Conservation (phyloP, 2,329 filamentous ascomycete genomes). For the Alternaria consortialis region DNA sequence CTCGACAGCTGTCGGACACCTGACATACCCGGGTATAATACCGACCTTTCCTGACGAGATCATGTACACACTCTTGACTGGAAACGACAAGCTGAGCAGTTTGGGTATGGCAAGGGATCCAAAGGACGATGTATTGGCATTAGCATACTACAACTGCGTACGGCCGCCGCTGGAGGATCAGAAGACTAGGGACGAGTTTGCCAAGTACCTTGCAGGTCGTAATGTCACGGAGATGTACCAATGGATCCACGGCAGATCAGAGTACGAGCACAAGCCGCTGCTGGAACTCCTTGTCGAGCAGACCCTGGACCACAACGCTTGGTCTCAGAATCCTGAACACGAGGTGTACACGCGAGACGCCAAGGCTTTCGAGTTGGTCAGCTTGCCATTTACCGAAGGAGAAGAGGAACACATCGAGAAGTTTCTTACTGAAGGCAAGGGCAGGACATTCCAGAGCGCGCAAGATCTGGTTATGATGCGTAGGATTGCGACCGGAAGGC, state of each 20-base stretch:
- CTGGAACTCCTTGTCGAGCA: constrained; percentile 70
- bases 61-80: constrained; percentile 70
- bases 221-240: constrained; percentile 77
- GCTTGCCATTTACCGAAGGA: constrained; percentile 72
- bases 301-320: constrained; percentile 33
- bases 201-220: constrained; percentile 71
- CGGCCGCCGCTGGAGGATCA: constrained; percentile 74
- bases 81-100: constrained; percentile 28
- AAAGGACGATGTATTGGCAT: constrained; percentile 61
- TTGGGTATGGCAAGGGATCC: constrained; percentile 41
- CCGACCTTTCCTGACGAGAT: constrained; percentile 88
- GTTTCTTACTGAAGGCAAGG: constrained; percentile 70
- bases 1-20: constrained; percentile 71
- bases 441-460: constrained; percentile 69
- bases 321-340: constrained; percentile 18
- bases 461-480: constrained; percentile 80
- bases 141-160: constrained; percentile 81
- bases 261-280: constrained; percentile 68
- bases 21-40: constrained; percentile 80
- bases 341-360: constrained; percentile 54
- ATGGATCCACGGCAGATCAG: constrained; percentile 73
- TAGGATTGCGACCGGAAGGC: constrained; percentile 72
- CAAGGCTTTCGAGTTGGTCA: constrained; percentile 73
- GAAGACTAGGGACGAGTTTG: constrained; percentile 71
- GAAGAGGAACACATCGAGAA: constrained; percentile 81